Base-by-base conservation (phyloP, 306 rosid genomes). In the Gleditsia sinensis region DNA sequence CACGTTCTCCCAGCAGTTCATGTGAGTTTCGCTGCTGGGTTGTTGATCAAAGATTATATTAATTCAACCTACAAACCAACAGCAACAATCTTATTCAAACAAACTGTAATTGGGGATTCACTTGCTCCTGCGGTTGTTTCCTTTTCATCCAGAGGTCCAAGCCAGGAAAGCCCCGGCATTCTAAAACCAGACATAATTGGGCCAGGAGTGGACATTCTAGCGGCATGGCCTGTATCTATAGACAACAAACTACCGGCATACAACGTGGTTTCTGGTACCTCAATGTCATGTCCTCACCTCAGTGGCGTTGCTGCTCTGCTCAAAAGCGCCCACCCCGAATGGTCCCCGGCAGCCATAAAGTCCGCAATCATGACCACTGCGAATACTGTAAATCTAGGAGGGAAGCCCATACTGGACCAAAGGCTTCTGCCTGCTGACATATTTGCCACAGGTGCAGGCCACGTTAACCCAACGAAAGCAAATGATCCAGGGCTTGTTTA, bases 121-220 rank as follows among this genome's bases (percentile, higher is more conserved):
- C 56, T 43, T 11, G 80, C 91, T 71, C 91, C 86, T 0, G 0
- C 53, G 0, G 83, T 89, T 6, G 75, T 76, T 48, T 69, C 56
- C 2, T 89, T 89, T 42, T 89, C 91, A 46, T 89, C 91, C 0
- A 85, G 86, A 71, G 91, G 94, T 16, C 94, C 94, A 68, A 87
- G 83, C 58, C 24, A 6, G 1, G 76, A 5, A 12, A 83, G 88
- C 53, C 81, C 84, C 0, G 85, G 90, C 8, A 87, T 89, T 24
- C 55, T 89, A 16, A 85, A 89, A 66, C 95, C 92, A 0, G 87
- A 87, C 73, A 87, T 89, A 4, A 51, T 82, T 30, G 92, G 88
- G 2, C 90, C 87, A 0, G 87, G 88, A 12, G 82, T 87, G 7
- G 82, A 61, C 83, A 89, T 89, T 63, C 46, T 86, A 16, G 91